A percentile compares a stretch with the other conserved stretches of the same genome.
These are phyloP conservation scores for Rhizopogon hawkerae DNA, from an alignment of 1,284 basidiomycete genomes.

Conservation along the genomic window DNA sequence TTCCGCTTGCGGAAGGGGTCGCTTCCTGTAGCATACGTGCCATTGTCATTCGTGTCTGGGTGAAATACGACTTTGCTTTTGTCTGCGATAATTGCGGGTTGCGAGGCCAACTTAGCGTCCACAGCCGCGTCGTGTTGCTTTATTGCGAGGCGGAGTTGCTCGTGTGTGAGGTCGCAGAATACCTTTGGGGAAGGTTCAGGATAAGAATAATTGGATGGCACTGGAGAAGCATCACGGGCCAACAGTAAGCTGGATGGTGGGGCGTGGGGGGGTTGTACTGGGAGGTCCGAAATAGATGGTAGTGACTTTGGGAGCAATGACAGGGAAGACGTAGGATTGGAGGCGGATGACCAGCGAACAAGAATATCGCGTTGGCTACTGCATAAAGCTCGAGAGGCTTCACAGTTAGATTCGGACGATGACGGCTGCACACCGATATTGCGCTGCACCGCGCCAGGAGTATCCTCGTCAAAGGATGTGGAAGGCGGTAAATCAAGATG, in stretches of 20 bases:
- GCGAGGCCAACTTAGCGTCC: neutral
- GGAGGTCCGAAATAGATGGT: neutral
- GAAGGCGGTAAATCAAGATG: neutral
- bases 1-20: slow-evolving; percentile 3
- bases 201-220: neutral
- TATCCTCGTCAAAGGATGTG: neutral
- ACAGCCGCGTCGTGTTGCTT: neutral
- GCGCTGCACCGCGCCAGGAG: neutral
- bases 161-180: neutral
- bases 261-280: neutral
- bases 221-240: neutral
- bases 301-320: neutral
- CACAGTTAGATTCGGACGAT: neutral
- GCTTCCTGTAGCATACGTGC: slow-evolving; percentile 9
- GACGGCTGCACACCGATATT: neutral
- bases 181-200: neutral
- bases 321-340: neutral
- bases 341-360: neutral
- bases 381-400: neutral
- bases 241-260: neutral
- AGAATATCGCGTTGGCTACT: neutral
- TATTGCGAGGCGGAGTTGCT: neutral
- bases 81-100: neutral
- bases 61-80: slow-evolving; percentile 10
- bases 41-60: slow-evolving; percentile 11